Evolutionary conservation across 768 basidiomycete species (phyloP).

Genomic region (Boletus eberwhitei): DNA sequence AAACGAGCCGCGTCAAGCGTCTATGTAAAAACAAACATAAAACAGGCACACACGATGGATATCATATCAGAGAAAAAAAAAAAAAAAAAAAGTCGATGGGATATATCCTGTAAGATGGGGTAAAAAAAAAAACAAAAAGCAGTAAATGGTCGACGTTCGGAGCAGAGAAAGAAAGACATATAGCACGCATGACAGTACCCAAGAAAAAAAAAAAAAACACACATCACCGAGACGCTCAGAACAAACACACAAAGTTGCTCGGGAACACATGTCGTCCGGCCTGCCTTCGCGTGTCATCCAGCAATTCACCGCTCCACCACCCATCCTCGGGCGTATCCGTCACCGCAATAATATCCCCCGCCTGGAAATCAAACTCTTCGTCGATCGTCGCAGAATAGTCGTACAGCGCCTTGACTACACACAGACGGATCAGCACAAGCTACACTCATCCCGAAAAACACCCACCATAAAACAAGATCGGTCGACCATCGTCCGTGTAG

Average conservation of each 20-base stretch:
- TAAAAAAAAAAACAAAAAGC: not conserved
- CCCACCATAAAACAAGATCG: constrained; percentile 87
- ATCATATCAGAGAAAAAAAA: not conserved
- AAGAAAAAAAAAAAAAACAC: not conserved
- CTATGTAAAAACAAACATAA: not conserved
- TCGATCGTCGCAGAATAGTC: constrained; percentile 82
- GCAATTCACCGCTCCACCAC: constrained; percentile 92
- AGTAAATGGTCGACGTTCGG: not conserved
- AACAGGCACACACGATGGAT: not conserved
- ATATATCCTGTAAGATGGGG: constrained; percentile 11
- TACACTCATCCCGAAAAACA: constrained; percentile 1
- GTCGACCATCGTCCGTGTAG: constrained; percentile 77
- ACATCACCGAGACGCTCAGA: constrained; percentile 39
- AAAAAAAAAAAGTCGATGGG: not conserved
- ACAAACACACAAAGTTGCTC: constrained; percentile 83
- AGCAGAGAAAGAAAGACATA: not conserved
- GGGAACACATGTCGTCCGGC: constrained; percentile 79
- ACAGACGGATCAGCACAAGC: not conserved
- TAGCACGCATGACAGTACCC: not conserved
- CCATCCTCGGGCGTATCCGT: constrained; percentile 93
- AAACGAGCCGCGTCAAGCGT: not conserved
- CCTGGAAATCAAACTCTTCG: constrained; percentile 95
- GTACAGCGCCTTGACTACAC: constrained; percentile 84
- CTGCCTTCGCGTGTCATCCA: constrained; percentile 72
- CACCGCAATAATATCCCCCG: constrained; percentile 93